Percentiles rank a stretch among this genome's conserved stretches.
Evolutionary conservation across 495 filamentous ascomycete genomes (phyloP).

Genomic region (Hypoxylon crocopeplum): DNA sequence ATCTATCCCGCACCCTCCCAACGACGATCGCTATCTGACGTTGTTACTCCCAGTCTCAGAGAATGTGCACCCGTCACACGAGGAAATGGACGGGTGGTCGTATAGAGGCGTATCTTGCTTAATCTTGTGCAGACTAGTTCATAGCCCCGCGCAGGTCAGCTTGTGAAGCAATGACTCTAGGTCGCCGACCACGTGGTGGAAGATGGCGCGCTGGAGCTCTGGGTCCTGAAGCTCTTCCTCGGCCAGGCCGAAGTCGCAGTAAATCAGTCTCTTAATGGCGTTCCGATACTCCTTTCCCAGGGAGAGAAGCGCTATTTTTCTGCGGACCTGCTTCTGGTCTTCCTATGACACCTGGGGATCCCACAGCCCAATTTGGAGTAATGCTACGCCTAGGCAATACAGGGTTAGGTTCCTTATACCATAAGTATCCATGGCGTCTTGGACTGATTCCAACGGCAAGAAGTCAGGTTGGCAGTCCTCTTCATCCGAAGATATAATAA

Average conservation of each 20-base stretch:
- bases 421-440: constrained; percentile 25
- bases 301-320: not conserved
- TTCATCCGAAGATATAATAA: not conserved
- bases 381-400: constrained; percentile 35
- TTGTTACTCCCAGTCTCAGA: too few relatives aligned
- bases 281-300: constrained; percentile 8
- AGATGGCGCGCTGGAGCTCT: constrained; percentile 12
- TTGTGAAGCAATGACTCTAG: constrained; percentile 16
- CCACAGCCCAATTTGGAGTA: constrained; percentile 39
- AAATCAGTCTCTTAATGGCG: constrained; percentile 10
- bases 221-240: not conserved
- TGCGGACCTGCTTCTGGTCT: constrained; percentile 13
- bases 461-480: not conserved
- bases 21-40: too few relatives aligned
- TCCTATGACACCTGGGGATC: constrained; percentile 2
- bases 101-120: too few relatives aligned
- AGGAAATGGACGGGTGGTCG: too few relatives aligned
- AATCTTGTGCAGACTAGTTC: too few relatives aligned
- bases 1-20: too few relatives aligned
- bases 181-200: constrained; percentile 1
- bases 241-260: constrained; percentile 21
- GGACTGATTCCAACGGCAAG: constrained; percentile 1
- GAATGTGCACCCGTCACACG: too few relatives aligned
- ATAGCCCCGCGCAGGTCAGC: too few relatives aligned
- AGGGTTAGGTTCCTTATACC: constrained; percentile 36